These are phyloP conservation scores for Fusarium coicis DNA, from an alignment of 2,329 filamentous ascomycete genomes.

Conservation along the genomic window DNA sequence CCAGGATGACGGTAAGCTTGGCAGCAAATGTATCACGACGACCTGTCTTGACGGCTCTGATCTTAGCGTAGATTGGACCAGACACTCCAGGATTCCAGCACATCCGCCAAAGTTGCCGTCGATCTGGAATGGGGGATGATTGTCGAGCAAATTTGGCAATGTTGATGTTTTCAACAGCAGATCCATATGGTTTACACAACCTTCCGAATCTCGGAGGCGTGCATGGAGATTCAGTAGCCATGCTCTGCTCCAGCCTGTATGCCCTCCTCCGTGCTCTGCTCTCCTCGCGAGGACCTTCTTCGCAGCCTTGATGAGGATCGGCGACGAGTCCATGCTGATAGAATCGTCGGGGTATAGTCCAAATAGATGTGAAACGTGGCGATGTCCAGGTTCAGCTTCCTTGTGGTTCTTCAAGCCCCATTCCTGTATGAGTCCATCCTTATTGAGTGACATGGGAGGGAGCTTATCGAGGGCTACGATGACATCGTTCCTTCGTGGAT, in stretches of 20 bases:
- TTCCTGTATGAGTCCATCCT: slow-evolving; percentile 50
- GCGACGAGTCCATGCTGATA: slow-evolving; percentile 29
- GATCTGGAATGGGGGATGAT: slow-evolving; percentile 45
- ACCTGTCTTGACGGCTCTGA: not conserved
- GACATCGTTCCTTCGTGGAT: not conserved
- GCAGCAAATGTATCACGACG: slow-evolving; percentile 27
- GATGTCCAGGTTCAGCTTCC: slow-evolving; percentile 59
- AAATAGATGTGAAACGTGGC: slow-evolving; percentile 62
- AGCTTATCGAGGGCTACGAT: slow-evolving; percentile 6
- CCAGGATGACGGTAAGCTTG: slow-evolving; percentile 33
- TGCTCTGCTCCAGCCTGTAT: slow-evolving; percentile 63
- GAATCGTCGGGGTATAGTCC: slow-evolving; percentile 57
- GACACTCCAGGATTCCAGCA: slow-evolving; percentile 37
- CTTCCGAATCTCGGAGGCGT: slow-evolving; percentile 47
- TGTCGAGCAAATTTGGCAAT: slow-evolving; percentile 33
- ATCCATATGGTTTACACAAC: slow-evolving; percentile 30
- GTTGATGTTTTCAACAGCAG: slow-evolving; percentile 28
- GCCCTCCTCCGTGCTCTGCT: slow-evolving; percentile 52
- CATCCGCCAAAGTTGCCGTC: slow-evolving; percentile 46
- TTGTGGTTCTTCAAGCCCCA: slow-evolving; percentile 52
- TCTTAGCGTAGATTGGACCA: slow-evolving; percentile 31
- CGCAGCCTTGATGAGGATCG: slow-evolving; percentile 44
- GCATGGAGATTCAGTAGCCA: slow-evolving; percentile 63
- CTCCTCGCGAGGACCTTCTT: slow-evolving; percentile 44
- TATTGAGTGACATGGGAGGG: slow-evolving; percentile 23